These are phyloP conservation scores for Pichia thaimueangensis DNA, from an alignment of 805 yeast species.

Conservation along the genomic window DNA sequence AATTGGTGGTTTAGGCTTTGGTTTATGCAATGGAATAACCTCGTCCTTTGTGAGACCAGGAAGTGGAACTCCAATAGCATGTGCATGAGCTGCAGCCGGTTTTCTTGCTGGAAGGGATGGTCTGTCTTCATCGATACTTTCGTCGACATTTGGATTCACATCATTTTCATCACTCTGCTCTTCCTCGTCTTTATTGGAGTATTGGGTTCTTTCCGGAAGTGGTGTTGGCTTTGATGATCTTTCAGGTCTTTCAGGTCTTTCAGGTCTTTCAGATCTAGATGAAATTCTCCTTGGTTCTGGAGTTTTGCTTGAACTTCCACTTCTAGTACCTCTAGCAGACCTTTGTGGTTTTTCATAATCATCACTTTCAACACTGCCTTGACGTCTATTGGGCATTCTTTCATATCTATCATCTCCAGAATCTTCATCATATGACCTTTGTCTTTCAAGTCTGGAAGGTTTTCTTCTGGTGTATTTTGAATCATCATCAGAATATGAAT, in stretches of 20 bases:
- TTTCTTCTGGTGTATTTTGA: neutral
- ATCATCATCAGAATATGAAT: conserved; percentile 5
- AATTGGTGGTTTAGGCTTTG: conserved; percentile 5
- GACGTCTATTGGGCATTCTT: neutral
- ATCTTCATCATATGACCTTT: neutral
- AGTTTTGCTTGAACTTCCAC: too few species aligned
- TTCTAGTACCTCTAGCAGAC: neutral
- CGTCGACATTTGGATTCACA: conserved; percentile 3
- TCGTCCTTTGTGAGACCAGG: conserved; percentile 6
- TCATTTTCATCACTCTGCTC: neutral
- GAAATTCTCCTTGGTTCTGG: neutral
- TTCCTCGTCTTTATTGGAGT: neutral
- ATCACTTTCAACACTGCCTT: too few species aligned
- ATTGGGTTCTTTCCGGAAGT: neutral
- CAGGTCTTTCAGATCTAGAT: neutral
- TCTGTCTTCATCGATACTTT: conserved; percentile 21
- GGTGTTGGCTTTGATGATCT: neutral
- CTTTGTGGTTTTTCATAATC: neutral
- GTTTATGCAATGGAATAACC: conserved; percentile 2
- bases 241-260: conserved; percentile 2
- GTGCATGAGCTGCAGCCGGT: conserved; percentile 1
- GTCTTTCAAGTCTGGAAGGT: too few species aligned
- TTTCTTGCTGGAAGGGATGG: conserved; percentile 24
- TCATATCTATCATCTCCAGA: neutral
- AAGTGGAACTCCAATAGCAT: conserved; percentile 7